phyloP scores from a whole-genome alignment of 768 basidiomycete species.

The Mycena olivaceomarginata region DNA sequence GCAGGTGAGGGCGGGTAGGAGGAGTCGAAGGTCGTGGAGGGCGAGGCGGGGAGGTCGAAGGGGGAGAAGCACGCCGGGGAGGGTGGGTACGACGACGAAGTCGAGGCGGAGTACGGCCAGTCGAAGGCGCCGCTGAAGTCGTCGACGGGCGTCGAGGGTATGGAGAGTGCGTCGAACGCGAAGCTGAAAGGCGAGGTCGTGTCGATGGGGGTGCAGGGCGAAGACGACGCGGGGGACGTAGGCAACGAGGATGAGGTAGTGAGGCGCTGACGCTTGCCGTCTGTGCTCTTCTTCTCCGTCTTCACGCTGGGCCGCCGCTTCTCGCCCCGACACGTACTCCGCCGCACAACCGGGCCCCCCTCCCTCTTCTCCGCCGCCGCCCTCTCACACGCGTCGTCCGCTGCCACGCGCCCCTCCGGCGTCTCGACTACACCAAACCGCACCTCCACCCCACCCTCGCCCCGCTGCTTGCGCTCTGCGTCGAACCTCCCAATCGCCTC shows the following conservation, averaged over 20 bases:
- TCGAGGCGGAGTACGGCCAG: constrained; percentile 15
- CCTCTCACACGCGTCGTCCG: not conserved
- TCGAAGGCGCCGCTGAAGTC: constrained; percentile 17
- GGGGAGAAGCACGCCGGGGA: not conserved
- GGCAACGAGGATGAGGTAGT: not conserved
- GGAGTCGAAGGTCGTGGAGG: constrained; percentile 9
- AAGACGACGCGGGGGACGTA: not conserved
- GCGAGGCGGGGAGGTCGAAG: constrained; percentile 14
- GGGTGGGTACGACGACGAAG: not conserved
- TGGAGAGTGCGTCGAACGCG: not conserved
- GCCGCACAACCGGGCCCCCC: not conserved
- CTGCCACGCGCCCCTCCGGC: constrained; percentile 25
- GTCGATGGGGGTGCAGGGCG: not conserved
- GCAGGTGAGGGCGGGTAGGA: constrained; percentile 31
- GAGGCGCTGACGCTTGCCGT: not conserved
- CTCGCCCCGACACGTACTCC: not conserved
- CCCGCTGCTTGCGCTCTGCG: constrained; percentile 9
- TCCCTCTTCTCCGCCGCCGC: not conserved
- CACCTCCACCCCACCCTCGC: constrained; percentile 26
- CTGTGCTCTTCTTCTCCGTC: constrained; percentile 9
- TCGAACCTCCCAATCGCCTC: constrained; percentile 67
- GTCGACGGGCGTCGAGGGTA: constrained; percentile 8
- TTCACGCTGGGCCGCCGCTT: not conserved
- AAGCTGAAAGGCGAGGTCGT: constrained; percentile 1
- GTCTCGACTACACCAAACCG: constrained; percentile 34